A percentile compares a stretch with the other conserved stretches of the same genome.
phyloP scores from a whole-genome alignment of 176 grass and related monocot species.

The Oryza meyeriana region DNA sequence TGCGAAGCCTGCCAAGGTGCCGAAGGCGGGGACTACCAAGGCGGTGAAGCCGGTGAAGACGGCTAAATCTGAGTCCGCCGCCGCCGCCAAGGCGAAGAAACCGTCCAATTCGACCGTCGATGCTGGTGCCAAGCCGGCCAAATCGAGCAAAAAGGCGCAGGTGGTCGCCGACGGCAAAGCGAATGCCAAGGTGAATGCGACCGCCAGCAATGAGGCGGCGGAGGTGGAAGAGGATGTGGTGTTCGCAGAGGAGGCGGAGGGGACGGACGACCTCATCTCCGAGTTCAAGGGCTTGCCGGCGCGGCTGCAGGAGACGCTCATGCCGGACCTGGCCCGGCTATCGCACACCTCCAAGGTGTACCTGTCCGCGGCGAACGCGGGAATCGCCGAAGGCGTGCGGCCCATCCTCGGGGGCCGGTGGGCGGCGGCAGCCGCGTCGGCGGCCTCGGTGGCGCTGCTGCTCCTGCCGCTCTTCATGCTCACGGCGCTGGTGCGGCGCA shows the following conservation, averaged over 20 bases:
- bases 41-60: constrained; percentile 42
- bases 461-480: constrained; percentile 69
- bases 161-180: constrained; percentile 16
- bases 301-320: constrained; percentile 59
- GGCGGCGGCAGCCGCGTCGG: constrained; percentile 51
- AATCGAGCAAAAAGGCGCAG: constrained; percentile 48
- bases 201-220: neutral
- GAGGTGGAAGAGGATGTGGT: constrained; percentile 32
- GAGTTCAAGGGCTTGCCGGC: constrained; percentile 67
- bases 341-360: constrained; percentile 82
- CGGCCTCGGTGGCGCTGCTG: constrained; percentile 57
- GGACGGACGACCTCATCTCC: constrained; percentile 58
- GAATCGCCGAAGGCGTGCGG: constrained; percentile 63
- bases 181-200: constrained; percentile 26
- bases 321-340: constrained; percentile 86
- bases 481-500: constrained; percentile 58
- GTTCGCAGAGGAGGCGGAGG: constrained; percentile 46
- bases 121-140: constrained; percentile 27
- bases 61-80: constrained; percentile 48
- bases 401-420: constrained; percentile 68
- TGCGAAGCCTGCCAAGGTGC: constrained; percentile 30
- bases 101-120: constrained; percentile 30
- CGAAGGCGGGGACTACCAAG: constrained; percentile 33
- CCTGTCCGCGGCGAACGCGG: constrained; percentile 77
- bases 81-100: constrained; percentile 49